Evolutionary conservation across 176 grass and related monocot genomes (phyloP), one percentile per base, ranked within the genome.

Genomic region (Lolium perenne): DNA sequence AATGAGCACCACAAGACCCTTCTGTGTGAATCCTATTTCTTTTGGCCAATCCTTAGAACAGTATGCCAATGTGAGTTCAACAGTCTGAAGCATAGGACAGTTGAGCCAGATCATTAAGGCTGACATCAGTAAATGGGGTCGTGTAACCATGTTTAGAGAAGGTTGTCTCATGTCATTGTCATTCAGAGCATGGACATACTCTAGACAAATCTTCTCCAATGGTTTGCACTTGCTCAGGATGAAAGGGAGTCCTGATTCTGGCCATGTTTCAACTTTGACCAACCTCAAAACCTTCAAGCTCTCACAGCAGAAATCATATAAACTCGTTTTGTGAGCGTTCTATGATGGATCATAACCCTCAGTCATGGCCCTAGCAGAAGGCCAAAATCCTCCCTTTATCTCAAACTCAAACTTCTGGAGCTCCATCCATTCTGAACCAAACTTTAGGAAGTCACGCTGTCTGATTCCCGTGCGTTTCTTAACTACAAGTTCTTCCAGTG

Each of bases 351-450:
- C 58, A 77, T 16, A 23, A 26, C 13, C 13, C 38, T 20, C 18
- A 7, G 11, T 18, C 32, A 11, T 49, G 16, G 8, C 14, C 25
- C 64, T 64, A 41, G 1, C 7, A 62, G 9, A 62, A 62, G 57
- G 60, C 22, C 60, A 26, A 62, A 62, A 62, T 62, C 21, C 22
- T 26, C 77, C 69, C 84, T 82, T 79, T 46, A 83, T 69, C 71
- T 78, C 25, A 63, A 91, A 94, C 67, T 94, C 86, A 20, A 94
- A 86, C 12, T 40, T 74, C 81, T 78, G 76, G 38, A 94, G 83
- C 22, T 70, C 86, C 50, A 75, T 83, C 61, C 25, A 65, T 65
- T 22, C 22, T 65, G 4, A 25, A 32, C 11, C 61, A 32, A 65
- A 23, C 58, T 86, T 93, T 54, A 91, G 13, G 25, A 90, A 40